Evolutionary conservation across 1,284 basidiomycete species (phyloP).

Genomic region (Lentinus polychrous): DNA sequence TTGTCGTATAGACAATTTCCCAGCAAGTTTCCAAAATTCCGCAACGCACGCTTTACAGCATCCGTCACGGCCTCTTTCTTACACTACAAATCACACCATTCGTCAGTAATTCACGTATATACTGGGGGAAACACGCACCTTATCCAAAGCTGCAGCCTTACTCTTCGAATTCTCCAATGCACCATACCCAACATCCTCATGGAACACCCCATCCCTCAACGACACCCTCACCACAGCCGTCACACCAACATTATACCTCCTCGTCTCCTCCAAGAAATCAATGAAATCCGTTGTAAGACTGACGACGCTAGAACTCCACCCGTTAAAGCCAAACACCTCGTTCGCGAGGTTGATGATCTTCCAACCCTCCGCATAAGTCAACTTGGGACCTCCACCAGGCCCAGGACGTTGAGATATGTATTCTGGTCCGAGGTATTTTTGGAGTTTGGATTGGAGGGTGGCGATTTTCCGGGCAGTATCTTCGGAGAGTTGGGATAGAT

Average conservation of each 20-base stretch:
- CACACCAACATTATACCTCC: slow-evolving; percentile 70
- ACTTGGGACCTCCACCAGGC: slow-evolving; percentile 77
- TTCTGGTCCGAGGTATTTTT: slow-evolving; percentile 90
- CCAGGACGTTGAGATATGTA: slow-evolving; percentile 88
- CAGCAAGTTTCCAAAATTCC: slow-evolving; percentile 90
- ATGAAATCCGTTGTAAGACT: slow-evolving; percentile 71
- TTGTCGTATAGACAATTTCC: slow-evolving; percentile 98
- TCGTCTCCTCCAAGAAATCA: slow-evolving; percentile 65
- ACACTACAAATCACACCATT: slow-evolving; percentile 46
- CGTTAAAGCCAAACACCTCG: slow-evolving; percentile 98
- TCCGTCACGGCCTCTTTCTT: slow-evolving; percentile 99
- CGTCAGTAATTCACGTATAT: background rate
- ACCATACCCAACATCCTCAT: slow-evolving; percentile 94
- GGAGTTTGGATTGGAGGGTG: slow-evolving; percentile 74
- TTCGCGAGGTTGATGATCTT: slow-evolving; percentile 95
- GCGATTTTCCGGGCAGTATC: slow-evolving; percentile 62
- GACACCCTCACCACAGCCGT: slow-evolving; percentile 86
- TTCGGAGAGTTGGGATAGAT: slow-evolving; percentile 41
- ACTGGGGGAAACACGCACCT: slow-evolving; percentile 48
- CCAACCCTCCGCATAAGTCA: slow-evolving; percentile 97
- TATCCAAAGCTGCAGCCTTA: slow-evolving; percentile 86
- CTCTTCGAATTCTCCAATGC: slow-evolving; percentile 78
- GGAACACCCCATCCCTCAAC: slow-evolving; percentile 81
- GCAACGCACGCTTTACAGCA: slow-evolving; percentile 83
- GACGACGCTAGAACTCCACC: slow-evolving; percentile 88